These are phyloP conservation scores for Rhytidhysteron rufulum DNA, from an alignment of 2,329 filamentous ascomycete genomes.

Conservation along the genomic window DNA sequence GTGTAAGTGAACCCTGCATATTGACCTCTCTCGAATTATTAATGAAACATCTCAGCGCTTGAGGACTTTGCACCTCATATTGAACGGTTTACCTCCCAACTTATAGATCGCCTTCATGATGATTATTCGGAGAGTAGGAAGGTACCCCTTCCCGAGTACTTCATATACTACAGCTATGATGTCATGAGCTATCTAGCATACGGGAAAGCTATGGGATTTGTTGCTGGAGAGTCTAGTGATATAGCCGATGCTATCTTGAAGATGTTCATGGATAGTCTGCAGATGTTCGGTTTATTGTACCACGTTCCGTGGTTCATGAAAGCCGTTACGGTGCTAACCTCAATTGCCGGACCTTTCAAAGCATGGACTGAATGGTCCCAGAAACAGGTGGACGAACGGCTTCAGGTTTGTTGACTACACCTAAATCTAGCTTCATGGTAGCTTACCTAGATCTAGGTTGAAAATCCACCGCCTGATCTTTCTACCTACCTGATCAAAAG, in stretches of 20 bases:
- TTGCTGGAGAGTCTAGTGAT: background rate
- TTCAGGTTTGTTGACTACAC: background rate
- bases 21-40: too few relatives aligned
- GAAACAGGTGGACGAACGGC: background rate
- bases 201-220: background rate
- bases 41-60: too few relatives aligned
- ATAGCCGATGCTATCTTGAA: conserved; percentile 12
- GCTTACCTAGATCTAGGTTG: background rate
- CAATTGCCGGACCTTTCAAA: background rate
- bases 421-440: background rate
- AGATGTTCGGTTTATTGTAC: conserved; percentile 19
- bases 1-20: too few relatives aligned
- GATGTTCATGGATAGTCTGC: conserved; percentile 27
- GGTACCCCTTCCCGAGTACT: conserved; percentile 36
- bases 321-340: background rate
- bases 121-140: conserved; percentile 22
- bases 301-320: conserved; percentile 20
- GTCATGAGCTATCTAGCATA: conserved; percentile 33
- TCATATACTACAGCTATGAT: conserved; percentile 43
- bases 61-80: too few relatives aligned
- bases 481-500: conserved; percentile 19
- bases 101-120: too few relatives aligned
- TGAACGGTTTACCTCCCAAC: too few relatives aligned
- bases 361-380: conserved; percentile 15
- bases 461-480: conserved; percentile 17